Conservation (phyloP, 2,329 filamentous ascomycete species). For the Cladosporium sp. region DNA sequence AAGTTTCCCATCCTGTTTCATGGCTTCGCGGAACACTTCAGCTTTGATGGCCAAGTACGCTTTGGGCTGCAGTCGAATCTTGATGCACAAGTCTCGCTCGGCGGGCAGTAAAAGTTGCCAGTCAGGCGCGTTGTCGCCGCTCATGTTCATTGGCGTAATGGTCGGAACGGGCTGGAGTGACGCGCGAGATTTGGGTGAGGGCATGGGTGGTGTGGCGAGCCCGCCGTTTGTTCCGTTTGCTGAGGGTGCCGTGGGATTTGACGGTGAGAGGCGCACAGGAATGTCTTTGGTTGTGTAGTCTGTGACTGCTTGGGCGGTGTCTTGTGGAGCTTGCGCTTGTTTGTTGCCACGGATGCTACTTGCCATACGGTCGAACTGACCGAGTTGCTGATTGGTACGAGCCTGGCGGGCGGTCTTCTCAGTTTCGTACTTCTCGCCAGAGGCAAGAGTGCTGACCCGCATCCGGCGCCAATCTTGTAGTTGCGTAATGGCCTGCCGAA, state of each 20-base stretch:
- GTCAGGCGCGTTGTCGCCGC: slow-evolving; percentile 73
- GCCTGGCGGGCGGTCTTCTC: slow-evolving; percentile 78
- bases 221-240: not conserved
- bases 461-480: slow-evolving; percentile 89
- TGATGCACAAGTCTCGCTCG: slow-evolving; percentile 80
- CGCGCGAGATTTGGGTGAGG: slow-evolving; percentile 18
- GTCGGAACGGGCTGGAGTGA: slow-evolving; percentile 38
- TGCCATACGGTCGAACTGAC: slow-evolving; percentile 28
- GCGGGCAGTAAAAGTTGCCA: slow-evolving; percentile 79
- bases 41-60: slow-evolving; percentile 95
- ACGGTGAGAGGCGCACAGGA: slow-evolving; percentile 24
- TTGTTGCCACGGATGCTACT: slow-evolving; percentile 25
- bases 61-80: slow-evolving; percentile 83
- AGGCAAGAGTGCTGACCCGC: slow-evolving; percentile 77
- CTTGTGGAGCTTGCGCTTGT: slow-evolving; percentile 20
- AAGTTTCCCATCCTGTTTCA: slow-evolving; percentile 79
- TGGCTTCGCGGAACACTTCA: slow-evolving; percentile 80
- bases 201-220: slow-evolving; percentile 10
- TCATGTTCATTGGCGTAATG: slow-evolving; percentile 62
- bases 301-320: slow-evolving; percentile 27
- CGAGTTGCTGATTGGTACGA: slow-evolving; percentile 34
- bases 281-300: slow-evolving; percentile 32
- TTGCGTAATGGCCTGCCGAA: slow-evolving; percentile 83
- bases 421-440: slow-evolving; percentile 86
- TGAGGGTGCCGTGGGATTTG: slow-evolving; percentile 16